Evolutionary conservation across 2,329 filamentous ascomycete species (phyloP).

Genomic region (Stachybotrys chartarum): DNA sequence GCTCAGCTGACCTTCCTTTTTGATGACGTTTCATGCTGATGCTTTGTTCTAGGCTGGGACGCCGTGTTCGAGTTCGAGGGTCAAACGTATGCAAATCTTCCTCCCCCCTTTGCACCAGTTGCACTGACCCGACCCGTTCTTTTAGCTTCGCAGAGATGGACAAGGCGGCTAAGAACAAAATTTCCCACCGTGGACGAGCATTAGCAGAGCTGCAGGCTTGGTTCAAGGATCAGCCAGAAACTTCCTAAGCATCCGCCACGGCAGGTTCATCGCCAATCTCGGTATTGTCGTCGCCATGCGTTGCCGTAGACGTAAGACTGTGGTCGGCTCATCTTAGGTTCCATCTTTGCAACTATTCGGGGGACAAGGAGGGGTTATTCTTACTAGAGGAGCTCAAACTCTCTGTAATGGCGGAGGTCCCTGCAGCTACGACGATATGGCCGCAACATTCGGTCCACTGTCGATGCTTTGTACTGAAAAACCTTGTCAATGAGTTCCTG

Average conservation of each 20-base stretch:
- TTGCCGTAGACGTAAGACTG: not conserved
- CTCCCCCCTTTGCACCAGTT: too few species aligned
- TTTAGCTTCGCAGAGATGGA: constrained; percentile 87
- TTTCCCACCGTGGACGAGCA: constrained; percentile 87
- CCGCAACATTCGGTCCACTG: constrained; percentile 44
- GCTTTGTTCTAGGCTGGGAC: constrained; percentile 68
- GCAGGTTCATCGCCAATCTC: not conserved
- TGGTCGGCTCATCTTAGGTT: not conserved
- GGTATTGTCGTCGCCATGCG: too few species aligned
- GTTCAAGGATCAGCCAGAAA: constrained; percentile 46
- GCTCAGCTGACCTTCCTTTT: constrained; percentile 16
- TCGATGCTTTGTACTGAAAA: constrained; percentile 34
- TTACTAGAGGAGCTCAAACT: constrained; percentile 75
- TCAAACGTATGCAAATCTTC: constrained; percentile 53
- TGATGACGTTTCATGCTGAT: constrained; percentile 4
- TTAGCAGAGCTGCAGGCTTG: constrained; percentile 78
- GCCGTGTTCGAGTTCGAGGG: constrained; percentile 92
- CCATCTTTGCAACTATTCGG: not conserved
- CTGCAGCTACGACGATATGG: constrained; percentile 64
- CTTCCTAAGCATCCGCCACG: not conserved
- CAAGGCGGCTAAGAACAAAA: constrained; percentile 76
- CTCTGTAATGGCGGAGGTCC: constrained; percentile 62
- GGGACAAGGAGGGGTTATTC: constrained; percentile 15
- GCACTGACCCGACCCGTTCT: not conserved
- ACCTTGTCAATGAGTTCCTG: constrained; percentile 46